Evolutionary conservation across 2,329 filamentous ascomycete genomes (phyloP).

Genomic region (Alternaria brassicicola): DNA sequence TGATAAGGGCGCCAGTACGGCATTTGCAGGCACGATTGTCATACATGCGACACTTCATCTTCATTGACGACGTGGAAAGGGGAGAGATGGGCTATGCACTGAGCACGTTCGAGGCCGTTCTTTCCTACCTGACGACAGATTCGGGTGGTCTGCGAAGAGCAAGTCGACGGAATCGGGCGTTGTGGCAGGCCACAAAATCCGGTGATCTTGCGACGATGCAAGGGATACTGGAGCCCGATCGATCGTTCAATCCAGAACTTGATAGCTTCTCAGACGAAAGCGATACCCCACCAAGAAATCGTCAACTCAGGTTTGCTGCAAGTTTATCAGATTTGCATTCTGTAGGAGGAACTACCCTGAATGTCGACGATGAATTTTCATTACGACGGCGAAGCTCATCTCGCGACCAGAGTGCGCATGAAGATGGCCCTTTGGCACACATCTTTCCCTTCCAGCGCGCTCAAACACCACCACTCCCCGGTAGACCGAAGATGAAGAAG

Average conservation of each 20-base stretch:
- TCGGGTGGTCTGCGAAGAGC: constrained; percentile 81
- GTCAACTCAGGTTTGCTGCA: constrained; percentile 42
- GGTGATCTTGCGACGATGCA: constrained; percentile 78
- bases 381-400: constrained; percentile 30
- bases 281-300: constrained; percentile 26
- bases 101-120: constrained; percentile 92
- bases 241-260: constrained; percentile 46
- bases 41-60: constrained; percentile 98
- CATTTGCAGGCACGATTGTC: constrained; percentile 85
- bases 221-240: constrained; percentile 76
- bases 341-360: constrained; percentile 36
- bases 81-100: constrained; percentile 95
- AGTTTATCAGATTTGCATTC: constrained; percentile 38
- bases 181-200: constrained; percentile 86
- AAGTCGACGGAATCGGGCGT: constrained; percentile 79
- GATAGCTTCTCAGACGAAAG: constrained; percentile 39
- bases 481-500: constrained; percentile 68
- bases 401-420: constrained; percentile 21
- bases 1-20: constrained; percentile 86
- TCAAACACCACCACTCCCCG: constrained; percentile 53
- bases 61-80: constrained; percentile 95
- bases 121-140: constrained; percentile 84
- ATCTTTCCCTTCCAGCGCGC: constrained; percentile 88
- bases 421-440: constrained; percentile 67
- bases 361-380: constrained; percentile 36